Conservation (phyloP, 805 yeast species). For the Wickerhamiella cacticola region DNA sequence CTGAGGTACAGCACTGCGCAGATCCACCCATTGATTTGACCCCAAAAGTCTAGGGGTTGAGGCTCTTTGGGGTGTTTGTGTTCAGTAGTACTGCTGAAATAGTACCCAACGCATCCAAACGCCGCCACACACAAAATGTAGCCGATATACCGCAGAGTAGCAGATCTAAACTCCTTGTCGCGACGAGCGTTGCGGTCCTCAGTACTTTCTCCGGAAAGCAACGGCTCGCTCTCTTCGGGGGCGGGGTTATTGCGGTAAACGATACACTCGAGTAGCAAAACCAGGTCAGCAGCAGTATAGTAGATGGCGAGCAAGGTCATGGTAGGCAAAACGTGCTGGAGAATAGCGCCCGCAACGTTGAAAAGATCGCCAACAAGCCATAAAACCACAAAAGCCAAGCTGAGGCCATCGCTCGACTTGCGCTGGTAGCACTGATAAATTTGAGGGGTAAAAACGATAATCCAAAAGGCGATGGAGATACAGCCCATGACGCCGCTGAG, state of each 20-base stretch:
- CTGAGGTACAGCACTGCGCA: slow-evolving; percentile 46
- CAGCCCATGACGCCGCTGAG: slow-evolving; percentile 36
- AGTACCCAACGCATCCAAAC: slow-evolving; percentile 85
- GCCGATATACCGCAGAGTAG: slow-evolving; percentile 26
- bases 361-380: slow-evolving; percentile 94
- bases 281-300: slow-evolving; percentile 82
- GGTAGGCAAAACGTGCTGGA: slow-evolving; percentile 86
- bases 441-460: slow-evolving; percentile 94
- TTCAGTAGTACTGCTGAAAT: slow-evolving; percentile 44
- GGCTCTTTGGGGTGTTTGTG: slow-evolving; percentile 33
- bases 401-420: slow-evolving; percentile 80
- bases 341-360: slow-evolving; percentile 79
- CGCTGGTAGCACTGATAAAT: slow-evolving; percentile 55
- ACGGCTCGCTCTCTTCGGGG: slow-evolving; percentile 19
- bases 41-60: slow-evolving; percentile 52
- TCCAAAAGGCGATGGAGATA: slow-evolving; percentile 94
- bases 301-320: slow-evolving; percentile 88
- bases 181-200: slow-evolving; percentile 17
- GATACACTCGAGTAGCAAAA: slow-evolving; percentile 71
- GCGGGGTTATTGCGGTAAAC: slow-evolving; percentile 54
- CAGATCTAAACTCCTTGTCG: not conserved
- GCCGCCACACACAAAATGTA: slow-evolving; percentile 57
- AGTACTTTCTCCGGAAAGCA: slow-evolving; percentile 12
- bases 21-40: slow-evolving; percentile 75
- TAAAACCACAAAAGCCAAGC: slow-evolving; percentile 69